Base-by-base conservation (phyloP, 148 eudicot species). In the Limonium bicolor region DNA sequence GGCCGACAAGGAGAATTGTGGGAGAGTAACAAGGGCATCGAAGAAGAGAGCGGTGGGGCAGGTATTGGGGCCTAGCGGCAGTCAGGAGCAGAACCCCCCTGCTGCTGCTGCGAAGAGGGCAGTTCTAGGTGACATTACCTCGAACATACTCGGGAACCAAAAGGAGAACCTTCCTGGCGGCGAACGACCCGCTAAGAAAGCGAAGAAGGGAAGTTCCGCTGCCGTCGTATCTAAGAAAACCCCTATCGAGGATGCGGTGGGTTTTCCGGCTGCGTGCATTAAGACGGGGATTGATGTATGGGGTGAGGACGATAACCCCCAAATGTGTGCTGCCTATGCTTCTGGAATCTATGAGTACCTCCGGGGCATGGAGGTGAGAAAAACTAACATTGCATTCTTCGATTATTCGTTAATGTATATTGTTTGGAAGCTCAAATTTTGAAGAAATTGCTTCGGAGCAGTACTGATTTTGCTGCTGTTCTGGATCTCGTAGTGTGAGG, bases 291-390 rank as follows among this genome's bases (percentile, higher is more conserved):
- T 57, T 10, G 69, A 66, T 49, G 65, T 17, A 11, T 41, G 20
- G 28, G 33, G 36, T 4, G 63, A 61, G 48, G 86, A 77, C 30
- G 71, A 63, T 53, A 86, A 74, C 38, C 86, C 83, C 2, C 86
- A 83, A 50, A 68, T 88, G 92, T 80, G 92, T 48, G 67, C 25
- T n/a, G 54, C 75, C 20, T 83, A 79, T 53, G 79, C 62, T 53
- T 40, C 64, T 27, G 73, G 69, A 17, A 84, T 90, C 6, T 80
- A 90, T 46, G 70, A 58, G 4, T 90, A 90, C 39, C 82, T 90
- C 24, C 70, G 61, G 5, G 48, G 61, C 9, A 70, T 85, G 95
- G 99, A 90, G 95, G 99, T 90, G 30, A 20, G 55, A 39, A 19
- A 20, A 11, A 15, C 11, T 35, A 43, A n/a, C n/a, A n/a, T n/a